Conservation (phyloP, 2,329 filamentous ascomycete species). For the Pseudogymnoascus sp. region DNA sequence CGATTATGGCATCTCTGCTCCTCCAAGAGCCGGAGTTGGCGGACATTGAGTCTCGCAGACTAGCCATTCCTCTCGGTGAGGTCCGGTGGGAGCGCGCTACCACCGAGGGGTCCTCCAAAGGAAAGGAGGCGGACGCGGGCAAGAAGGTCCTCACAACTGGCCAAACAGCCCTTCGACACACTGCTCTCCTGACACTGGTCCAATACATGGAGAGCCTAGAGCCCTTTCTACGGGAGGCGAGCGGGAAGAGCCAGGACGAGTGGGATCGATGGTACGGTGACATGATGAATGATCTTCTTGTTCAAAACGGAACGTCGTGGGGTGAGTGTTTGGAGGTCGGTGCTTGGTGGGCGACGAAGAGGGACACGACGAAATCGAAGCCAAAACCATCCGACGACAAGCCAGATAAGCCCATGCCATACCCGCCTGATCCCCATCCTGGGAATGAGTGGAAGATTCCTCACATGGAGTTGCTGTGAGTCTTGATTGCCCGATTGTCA, state of each 20-base stretch:
- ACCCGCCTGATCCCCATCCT: conserved; percentile 7
- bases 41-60: conserved; percentile 63
- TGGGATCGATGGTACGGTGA: conserved; percentile 86
- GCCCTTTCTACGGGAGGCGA: conserved; percentile 71
- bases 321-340: conserved; percentile 83
- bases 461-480: conserved; percentile 3
- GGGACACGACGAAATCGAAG: not conserved
- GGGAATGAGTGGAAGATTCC: conserved; percentile 10
- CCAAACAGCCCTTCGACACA: conserved; percentile 67
- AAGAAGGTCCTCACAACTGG: conserved; percentile 38
- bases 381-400: not conserved
- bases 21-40: conserved; percentile 74
- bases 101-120: conserved; percentile 42
- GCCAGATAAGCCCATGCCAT: conserved; percentile 5
- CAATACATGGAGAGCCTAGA: conserved; percentile 82
- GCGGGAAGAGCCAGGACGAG: conserved; percentile 81
- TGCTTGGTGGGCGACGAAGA: conserved; percentile 83
- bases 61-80: conserved; percentile 82
- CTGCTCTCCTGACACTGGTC: conserved; percentile 73
- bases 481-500: not conserved
- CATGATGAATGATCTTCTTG: conserved; percentile 78
- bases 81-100: conserved; percentile 79
- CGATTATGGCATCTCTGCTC: conserved; percentile 66
- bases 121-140: conserved; percentile 24
- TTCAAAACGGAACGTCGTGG: conserved; percentile 68